Conservation (phyloP, 2,329 filamentous ascomycete species). For the Fusarium virguliforme region DNA sequence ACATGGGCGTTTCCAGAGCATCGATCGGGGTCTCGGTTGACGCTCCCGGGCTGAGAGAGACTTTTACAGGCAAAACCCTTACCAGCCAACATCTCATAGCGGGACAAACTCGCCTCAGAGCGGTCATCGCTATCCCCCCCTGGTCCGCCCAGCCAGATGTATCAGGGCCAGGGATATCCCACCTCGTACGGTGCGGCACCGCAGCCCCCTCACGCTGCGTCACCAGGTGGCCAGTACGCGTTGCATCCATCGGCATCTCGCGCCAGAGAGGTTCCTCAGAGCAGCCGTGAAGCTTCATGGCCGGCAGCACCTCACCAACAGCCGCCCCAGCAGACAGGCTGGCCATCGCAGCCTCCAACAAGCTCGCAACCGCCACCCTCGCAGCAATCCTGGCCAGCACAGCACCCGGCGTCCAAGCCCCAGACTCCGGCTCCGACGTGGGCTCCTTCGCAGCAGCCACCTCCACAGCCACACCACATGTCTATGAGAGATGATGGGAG, state of each 20-base stretch:
- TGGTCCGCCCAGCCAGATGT: constrained; percentile 57
- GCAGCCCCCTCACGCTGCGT: constrained; percentile 62
- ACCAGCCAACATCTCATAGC: constrained; percentile 56
- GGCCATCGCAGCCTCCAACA: constrained; percentile 55
- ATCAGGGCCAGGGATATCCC: constrained; percentile 65
- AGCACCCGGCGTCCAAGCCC: constrained; percentile 55
- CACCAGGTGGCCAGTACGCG: constrained; percentile 71
- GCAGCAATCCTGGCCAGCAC: constrained; percentile 56
- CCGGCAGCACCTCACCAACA: constrained; percentile 51
- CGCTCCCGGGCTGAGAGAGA: constrained; percentile 60
- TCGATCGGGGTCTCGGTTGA: constrained; percentile 60
- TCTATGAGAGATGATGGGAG: constrained; percentile 59
- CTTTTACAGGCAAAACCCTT: constrained; percentile 64
- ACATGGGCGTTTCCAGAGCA: constrained; percentile 63
- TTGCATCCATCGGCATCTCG: constrained; percentile 63
- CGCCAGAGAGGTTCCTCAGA: constrained; percentile 60
- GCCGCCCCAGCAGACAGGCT: constrained; percentile 50
- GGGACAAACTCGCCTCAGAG: constrained; percentile 65
- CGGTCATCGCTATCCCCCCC: constrained; percentile 64
- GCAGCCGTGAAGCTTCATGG: constrained; percentile 58
- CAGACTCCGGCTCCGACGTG: constrained; percentile 55
- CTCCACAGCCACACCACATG: constrained; percentile 56
- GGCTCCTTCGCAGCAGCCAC: constrained; percentile 55
- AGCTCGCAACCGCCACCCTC: constrained; percentile 54
- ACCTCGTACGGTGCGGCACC: constrained; percentile 57